A percentile compares a stretch with the other conserved stretches of the same genome.
Conservation (phyloP, 176 grass and related monocot genomes). For the Hyparrhenia diplandra region DNA sequence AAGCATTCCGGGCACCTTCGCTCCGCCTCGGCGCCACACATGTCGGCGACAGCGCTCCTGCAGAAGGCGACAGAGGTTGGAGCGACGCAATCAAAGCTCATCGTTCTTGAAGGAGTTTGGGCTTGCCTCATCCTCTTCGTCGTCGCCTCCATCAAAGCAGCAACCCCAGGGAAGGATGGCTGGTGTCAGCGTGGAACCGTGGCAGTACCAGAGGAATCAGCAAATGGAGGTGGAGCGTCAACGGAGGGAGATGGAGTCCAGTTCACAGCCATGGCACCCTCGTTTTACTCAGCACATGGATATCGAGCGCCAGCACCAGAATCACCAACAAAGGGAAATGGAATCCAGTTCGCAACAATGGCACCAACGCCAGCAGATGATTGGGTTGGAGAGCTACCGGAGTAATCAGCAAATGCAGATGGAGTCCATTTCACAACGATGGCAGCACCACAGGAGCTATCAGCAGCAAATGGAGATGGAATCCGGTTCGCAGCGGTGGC, state of each 20-base stretch:
- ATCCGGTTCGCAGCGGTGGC: not conserved
- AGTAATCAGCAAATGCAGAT: slow-evolving; percentile 30
- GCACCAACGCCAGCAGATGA: not conserved
- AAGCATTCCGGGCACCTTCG: slow-evolving; percentile 32
- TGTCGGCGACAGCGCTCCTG: slow-evolving; percentile 49
- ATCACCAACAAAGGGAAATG: slow-evolving; percentile 26
- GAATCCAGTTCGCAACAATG: not conserved
- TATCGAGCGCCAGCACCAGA: not conserved
- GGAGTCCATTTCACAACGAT: not conserved
- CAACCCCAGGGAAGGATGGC: slow-evolving; percentile 17
- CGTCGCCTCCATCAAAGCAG: slow-evolving; percentile 24
- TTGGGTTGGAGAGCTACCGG: slow-evolving; percentile 19
- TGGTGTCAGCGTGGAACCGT: not conserved
- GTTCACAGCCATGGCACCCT: not conserved
- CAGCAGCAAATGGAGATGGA: slow-evolving; percentile 31
- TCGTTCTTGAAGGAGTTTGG: slow-evolving; percentile 54
- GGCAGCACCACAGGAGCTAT: not conserved
- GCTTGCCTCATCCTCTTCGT: slow-evolving; percentile 25
- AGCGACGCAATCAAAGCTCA: slow-evolving; percentile 35
- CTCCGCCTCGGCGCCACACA: slow-evolving; percentile 46
- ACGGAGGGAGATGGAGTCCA: slow-evolving; percentile 38
- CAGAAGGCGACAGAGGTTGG: slow-evolving; percentile 60
- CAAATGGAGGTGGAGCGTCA: slow-evolving; percentile 39
- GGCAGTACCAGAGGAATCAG: slow-evolving; percentile 28
- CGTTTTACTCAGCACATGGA: slow-evolving; percentile 13